phyloP scores from a whole-genome alignment of 192 early-diverging fungal species.

The Coemansia sp. region DNA sequence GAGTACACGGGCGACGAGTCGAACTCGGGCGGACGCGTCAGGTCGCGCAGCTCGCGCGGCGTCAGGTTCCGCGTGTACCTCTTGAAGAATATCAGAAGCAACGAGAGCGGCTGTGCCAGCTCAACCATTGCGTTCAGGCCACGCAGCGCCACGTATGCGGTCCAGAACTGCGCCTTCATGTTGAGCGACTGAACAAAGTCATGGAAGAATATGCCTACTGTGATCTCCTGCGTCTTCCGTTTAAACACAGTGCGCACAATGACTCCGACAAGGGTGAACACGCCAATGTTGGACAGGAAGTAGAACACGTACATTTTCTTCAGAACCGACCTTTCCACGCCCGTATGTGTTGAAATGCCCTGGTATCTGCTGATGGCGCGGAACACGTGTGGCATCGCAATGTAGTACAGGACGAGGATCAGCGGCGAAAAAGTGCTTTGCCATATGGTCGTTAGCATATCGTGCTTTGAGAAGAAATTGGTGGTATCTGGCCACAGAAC shows the following conservation, averaged over 20 bases:
- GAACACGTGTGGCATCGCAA: slow-evolving; percentile 65
- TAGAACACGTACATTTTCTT: slow-evolving; percentile 75
- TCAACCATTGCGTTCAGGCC: slow-evolving; percentile 67
- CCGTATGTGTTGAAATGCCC: slow-evolving; percentile 70
- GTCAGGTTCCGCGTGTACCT: slow-evolving; percentile 63
- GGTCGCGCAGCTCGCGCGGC: slow-evolving; percentile 66
- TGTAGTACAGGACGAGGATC: slow-evolving; percentile 65
- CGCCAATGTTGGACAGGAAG: slow-evolving; percentile 67
- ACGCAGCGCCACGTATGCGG: slow-evolving; percentile 69
- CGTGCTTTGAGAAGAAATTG: slow-evolving; percentile 52
- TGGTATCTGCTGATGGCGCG: slow-evolving; percentile 64
- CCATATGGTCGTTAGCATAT: slow-evolving; percentile 59
- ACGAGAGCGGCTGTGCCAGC: slow-evolving; percentile 64
- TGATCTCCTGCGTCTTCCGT: slow-evolving; percentile 27
- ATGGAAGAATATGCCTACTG: slow-evolving; percentile 39
- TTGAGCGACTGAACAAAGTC: slow-evolving; percentile 48
- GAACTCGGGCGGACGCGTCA: slow-evolving; percentile 68
- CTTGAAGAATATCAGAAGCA: slow-evolving; percentile 58
- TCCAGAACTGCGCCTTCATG: slow-evolving; percentile 67
- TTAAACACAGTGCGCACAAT: slow-evolving; percentile 48
- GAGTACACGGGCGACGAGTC: slow-evolving; percentile 72
- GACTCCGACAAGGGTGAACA: slow-evolving; percentile 59
- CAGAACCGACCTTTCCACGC: slow-evolving; percentile 67
- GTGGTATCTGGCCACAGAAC: slow-evolving; percentile 56
- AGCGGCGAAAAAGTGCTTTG: slow-evolving; percentile 68